These are phyloP conservation scores for Cairneyella variabilis DNA, from an alignment of 495 filamentous ascomycete species.

Conservation along the genomic window DNA sequence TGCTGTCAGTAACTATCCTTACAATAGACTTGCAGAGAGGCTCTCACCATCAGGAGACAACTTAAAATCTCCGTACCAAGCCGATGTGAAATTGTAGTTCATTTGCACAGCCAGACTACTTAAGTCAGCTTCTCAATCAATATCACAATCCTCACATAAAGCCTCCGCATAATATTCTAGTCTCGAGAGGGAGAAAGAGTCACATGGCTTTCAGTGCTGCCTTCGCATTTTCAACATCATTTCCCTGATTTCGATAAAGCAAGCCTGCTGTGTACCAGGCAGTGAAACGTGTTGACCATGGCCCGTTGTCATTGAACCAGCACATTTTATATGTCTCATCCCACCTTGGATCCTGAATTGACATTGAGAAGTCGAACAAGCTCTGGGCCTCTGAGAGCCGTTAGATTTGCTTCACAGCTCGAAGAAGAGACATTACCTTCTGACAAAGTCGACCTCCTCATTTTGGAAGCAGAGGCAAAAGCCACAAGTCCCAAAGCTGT, in stretches of 20 bases:
- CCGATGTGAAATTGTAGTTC: slow-evolving; percentile 6
- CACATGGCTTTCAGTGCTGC: slow-evolving; percentile 29
- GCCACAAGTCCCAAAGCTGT: background rate
- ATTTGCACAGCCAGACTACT: background rate
- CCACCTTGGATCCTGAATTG: slow-evolving; percentile 28
- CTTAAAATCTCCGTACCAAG: slow-evolving; percentile 32
- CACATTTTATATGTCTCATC: slow-evolving; percentile 31
- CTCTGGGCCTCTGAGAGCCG: slow-evolving; percentile 24
- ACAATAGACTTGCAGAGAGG: background rate
- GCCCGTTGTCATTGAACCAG: slow-evolving; percentile 28
- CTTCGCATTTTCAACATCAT: slow-evolving; percentile 29
- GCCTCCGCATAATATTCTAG: background rate
- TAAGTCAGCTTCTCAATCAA: background rate
- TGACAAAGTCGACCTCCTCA: background rate
- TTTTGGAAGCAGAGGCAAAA: background rate
- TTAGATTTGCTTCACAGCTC: slow-evolving; percentile 6
- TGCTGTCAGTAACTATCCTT: background rate
- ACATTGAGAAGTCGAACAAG: slow-evolving; percentile 31
- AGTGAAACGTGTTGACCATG: slow-evolving; percentile 32
- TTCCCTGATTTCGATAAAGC: slow-evolving; percentile 27
- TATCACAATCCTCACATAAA: background rate
- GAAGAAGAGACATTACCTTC: background rate
- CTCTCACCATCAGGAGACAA: slow-evolving; percentile 25
- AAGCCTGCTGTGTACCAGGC: slow-evolving; percentile 31
- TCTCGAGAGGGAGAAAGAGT: background rate